phyloP scores from a whole-genome alignment of 2,329 filamentous ascomycete species.

The Aspergillus hiratsukae region DNA sequence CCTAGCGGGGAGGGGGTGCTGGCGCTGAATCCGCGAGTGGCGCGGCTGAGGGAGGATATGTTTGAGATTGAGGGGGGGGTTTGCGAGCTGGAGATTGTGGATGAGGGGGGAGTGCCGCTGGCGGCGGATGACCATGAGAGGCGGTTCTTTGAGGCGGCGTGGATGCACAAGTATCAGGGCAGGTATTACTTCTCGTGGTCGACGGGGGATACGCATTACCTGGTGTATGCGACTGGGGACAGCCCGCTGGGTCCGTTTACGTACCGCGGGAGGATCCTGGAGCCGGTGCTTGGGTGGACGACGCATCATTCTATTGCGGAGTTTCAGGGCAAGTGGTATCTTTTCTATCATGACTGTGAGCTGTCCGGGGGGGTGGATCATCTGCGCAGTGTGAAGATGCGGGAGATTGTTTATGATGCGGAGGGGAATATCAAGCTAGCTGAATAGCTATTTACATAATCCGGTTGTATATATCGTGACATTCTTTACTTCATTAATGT shows the following conservation, averaged over 20 bases:
- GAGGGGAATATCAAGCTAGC: constrained; percentile 55
- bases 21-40: constrained; percentile 65
- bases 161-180: constrained; percentile 68
- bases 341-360: constrained; percentile 73
- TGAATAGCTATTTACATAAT: neutral
- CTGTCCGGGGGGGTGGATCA: constrained; percentile 66
- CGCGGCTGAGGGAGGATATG: constrained; percentile 62
- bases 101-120: constrained; percentile 57
- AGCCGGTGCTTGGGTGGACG: constrained; percentile 76
- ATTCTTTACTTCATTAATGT: constrained; percentile 15
- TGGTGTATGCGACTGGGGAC: constrained; percentile 64
- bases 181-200: constrained; percentile 74
- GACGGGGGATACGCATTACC: constrained; percentile 71
- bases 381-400: constrained; percentile 67
- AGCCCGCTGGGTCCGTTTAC: constrained; percentile 68
- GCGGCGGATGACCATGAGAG: constrained; percentile 65
- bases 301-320: constrained; percentile 77
- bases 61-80: constrained; percentile 53
- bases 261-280: constrained; percentile 65
- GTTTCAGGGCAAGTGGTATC: constrained; percentile 65
- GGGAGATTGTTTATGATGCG: constrained; percentile 68
- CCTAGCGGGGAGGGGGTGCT: constrained; percentile 51
- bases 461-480: neutral
- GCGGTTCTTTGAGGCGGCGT: constrained; percentile 76
- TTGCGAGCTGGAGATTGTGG: constrained; percentile 61